These are phyloP conservation scores for Salvia rosmarinus DNA, from an alignment of 257 asterid species.

Conservation along the genomic window DNA sequence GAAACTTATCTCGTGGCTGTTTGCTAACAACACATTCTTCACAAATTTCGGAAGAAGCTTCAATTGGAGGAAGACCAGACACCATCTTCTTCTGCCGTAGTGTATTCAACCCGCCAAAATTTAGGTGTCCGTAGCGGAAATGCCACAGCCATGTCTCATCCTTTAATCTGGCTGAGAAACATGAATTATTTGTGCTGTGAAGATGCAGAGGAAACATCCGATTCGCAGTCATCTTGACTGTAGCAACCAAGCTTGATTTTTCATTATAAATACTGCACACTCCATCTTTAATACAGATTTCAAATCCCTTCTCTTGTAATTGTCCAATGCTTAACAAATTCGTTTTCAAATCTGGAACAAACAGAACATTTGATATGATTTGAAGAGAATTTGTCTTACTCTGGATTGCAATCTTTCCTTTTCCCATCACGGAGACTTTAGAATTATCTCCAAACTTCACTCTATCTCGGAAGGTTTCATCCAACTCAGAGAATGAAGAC, in stretches of 20 bases:
- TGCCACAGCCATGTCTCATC: not conserved
- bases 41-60: not conserved
- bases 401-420: not conserved
- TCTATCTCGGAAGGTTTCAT: not conserved
- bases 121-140: not conserved
- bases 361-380: not conserved
- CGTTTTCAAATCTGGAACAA: not conserved
- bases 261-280: not conserved
- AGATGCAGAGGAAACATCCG: not conserved
- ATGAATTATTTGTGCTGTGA: not conserved
- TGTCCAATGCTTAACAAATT: not conserved
- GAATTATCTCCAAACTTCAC: constrained; percentile 11
- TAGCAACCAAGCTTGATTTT: not conserved
- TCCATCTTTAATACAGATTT: not conserved
- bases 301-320: constrained; percentile 4
- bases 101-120: not conserved
- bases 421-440: not conserved
- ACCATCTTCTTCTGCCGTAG: not conserved
- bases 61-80: not conserved
- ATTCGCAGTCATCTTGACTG: not conserved
- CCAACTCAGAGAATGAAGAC: not conserved
- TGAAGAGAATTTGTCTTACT: not conserved
- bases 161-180: not conserved
- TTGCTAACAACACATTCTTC: not conserved
- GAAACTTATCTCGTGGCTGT: not conserved